Percentiles rank a stretch among this genome's conserved stretches.
Evolutionary conservation across 2,329 filamentous ascomycete genomes (phyloP).

Genomic region (Venturia asperata): DNA sequence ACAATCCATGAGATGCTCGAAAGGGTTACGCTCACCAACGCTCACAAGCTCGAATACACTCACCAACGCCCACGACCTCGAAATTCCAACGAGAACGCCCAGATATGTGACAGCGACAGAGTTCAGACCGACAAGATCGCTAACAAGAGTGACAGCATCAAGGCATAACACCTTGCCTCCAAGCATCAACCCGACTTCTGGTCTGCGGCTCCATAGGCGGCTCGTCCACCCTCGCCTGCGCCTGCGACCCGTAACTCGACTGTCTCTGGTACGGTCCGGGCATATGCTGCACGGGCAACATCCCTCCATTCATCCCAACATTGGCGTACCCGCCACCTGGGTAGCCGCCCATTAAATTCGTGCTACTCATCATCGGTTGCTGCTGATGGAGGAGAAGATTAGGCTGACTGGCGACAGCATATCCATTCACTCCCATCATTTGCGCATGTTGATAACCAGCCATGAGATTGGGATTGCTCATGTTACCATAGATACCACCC

Average conservation of each 20-base stretch:
- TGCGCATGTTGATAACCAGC: neutral
- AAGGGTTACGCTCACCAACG: neutral
- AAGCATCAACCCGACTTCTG: constrained; percentile 52
- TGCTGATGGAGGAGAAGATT: constrained; percentile 5
- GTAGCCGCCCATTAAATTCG: neutral
- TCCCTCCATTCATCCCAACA: neutral
- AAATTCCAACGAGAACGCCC: neutral
- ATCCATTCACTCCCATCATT: neutral
- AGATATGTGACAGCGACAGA: neutral
- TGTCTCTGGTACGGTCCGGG: constrained; percentile 24
- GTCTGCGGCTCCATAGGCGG: constrained; percentile 41
- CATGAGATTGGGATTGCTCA: constrained; percentile 11
- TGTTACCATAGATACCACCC: constrained; percentile 11
- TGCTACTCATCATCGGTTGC: neutral
- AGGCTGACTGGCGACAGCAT: neutral
- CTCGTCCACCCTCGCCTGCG: constrained; percentile 5
- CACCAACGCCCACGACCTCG: too few relatives aligned
- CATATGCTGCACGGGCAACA: neutral
- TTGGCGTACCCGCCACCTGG: constrained; percentile 23
- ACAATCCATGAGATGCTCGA: neutral
- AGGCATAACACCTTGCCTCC: constrained; percentile 43
- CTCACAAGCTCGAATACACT: neutral
- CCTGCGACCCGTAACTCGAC: constrained; percentile 5
- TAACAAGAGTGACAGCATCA: neutral
- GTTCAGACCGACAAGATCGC: neutral